Base-by-base conservation (phyloP, 768 basidiomycete genomes). In the Suillus fuscotomentosus region DNA sequence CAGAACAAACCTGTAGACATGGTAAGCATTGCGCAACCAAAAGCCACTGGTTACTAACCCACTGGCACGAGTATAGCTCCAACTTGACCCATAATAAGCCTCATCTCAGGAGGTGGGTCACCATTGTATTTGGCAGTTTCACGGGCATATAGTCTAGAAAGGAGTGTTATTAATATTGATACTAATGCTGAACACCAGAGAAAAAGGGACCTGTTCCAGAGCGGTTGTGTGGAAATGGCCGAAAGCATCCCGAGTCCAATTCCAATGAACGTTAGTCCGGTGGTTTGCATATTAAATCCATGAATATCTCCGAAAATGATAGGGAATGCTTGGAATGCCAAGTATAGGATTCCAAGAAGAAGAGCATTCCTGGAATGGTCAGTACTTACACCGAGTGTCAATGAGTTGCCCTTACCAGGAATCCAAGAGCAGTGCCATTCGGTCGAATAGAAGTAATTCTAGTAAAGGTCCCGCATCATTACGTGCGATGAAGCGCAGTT, bases 341-440 rank as follows among this genome's bases (percentile, higher is more conserved):
- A 77, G 70, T 83, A 83, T 4, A 84, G 73, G 54, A 81, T 80
- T 4, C 80, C 81, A 10, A 84, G 76, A 57, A 81, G 56, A 20
- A 79, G 62, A 3, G 80, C 74, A 57, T 75, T 77, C 78, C 81
- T 82, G 61, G 24, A 60, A 27, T 62, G 56, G 20, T 62, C 48
- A 57, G 42, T 4, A 57, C 36, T 14, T 43, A 43, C 15, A 38
- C 10, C 1, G 43, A 51, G 24, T 10, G 53, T 68, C 9, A 71
- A 36, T 1, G 22, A 54, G 42, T 10, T 11, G 39, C 24, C 34
- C 82, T 3, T 73, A 89, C 92, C 92, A 94, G 15, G 83, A 72
- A 71, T 92, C 83, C 10, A 94, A 78, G 5, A 89, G 74, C 4
- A 93, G 79, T 0, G 89, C 88, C 91, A 94, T 94, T 22, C 83